A percentile compares a stretch with the other conserved stretches of the same genome.
These are phyloP conservation scores for Cryptococcus sp. DNA, from an alignment of 1,284 basidiomycete species.

Conservation along the genomic window DNA sequence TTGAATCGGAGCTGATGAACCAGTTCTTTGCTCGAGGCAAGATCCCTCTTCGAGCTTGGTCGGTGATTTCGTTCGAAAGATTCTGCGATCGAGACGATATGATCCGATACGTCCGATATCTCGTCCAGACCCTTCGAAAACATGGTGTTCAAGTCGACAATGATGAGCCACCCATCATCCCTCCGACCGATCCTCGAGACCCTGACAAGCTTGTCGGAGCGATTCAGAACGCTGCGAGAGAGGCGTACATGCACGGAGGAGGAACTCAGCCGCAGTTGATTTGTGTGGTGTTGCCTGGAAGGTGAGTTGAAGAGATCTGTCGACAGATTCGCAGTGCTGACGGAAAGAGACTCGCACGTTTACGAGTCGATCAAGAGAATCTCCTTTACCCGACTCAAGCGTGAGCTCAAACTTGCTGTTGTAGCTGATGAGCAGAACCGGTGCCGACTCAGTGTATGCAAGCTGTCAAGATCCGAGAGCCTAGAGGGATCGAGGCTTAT, in stretches of 20 bases:
- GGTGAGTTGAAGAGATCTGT: no score
- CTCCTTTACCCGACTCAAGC: conserved; percentile 37
- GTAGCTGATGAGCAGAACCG: conserved; percentile 19
- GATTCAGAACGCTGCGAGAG: conserved; percentile 27
- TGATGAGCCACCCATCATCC: conserved; percentile 22
- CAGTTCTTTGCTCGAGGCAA: conserved; percentile 36
- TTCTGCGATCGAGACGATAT: conserved; percentile 19
- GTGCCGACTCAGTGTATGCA: conserved; percentile 47
- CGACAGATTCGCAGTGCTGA: background rate
- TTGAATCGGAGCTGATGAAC: background rate
- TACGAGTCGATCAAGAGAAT: conserved; percentile 49
- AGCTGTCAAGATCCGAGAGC: conserved; percentile 39
- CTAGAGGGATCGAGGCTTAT: conserved; percentile 47
- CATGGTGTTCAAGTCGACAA: conserved; percentile 34
- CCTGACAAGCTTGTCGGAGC: conserved; percentile 9
- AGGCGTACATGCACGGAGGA: conserved; percentile 26
- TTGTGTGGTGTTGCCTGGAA: conserved; percentile 40
- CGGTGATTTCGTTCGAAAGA: conserved; percentile 37
- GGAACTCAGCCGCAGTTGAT: conserved; percentile 42
- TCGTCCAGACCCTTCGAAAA: conserved; percentile 13
- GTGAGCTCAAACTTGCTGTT: conserved; percentile 3
- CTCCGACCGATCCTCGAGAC: conserved; percentile 27
- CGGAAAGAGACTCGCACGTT: conserved; percentile 32
- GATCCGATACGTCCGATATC: conserved; percentile 12
- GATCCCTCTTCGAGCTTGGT: conserved; percentile 42